Evolutionary conservation across 2,329 filamentous ascomycete genomes (phyloP).

Genomic region (Phaeosphaeriaceae sp.): DNA sequence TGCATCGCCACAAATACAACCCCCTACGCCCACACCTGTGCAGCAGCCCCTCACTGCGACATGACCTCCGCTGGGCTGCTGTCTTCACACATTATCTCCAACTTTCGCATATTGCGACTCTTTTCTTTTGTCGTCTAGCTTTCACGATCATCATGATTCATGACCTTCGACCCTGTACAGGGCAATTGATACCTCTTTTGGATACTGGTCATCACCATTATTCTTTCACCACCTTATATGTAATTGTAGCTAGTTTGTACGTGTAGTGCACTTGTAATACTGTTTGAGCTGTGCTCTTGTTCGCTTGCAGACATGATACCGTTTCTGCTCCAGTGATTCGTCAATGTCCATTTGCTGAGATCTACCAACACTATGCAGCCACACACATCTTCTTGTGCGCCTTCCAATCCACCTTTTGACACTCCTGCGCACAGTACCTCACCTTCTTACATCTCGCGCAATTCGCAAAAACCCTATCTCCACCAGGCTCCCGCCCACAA

Average conservation of each 20-base stretch:
- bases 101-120: background rate
- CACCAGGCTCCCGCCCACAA: constrained; percentile 14
- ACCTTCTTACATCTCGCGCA: constrained; percentile 20
- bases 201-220: constrained; percentile 3
- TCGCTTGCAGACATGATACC: background rate
- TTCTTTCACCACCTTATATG: constrained; percentile 7
- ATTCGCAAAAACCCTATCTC: constrained; percentile 1
- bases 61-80: too few species aligned
- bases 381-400: constrained; percentile 20
- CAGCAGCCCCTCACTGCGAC: constrained; percentile 8
- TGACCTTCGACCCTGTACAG: background rate
- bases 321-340: too few species aligned
- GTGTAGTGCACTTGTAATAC: constrained; percentile 9
- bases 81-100: background rate
- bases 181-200: constrained; percentile 12
- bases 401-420: constrained; percentile 25
- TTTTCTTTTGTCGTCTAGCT: background rate
- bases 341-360: too few species aligned
- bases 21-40: constrained; percentile 5
- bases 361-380: background rate
- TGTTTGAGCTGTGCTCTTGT: constrained; percentile 8
- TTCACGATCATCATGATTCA: constrained; percentile 12
- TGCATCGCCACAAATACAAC: constrained; percentile 5
- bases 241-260: constrained; percentile 1
- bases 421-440: constrained; percentile 20